Evolutionary conservation across 345 rosid genomes (phyloP).

Genomic region (Populus simonii): DNA sequence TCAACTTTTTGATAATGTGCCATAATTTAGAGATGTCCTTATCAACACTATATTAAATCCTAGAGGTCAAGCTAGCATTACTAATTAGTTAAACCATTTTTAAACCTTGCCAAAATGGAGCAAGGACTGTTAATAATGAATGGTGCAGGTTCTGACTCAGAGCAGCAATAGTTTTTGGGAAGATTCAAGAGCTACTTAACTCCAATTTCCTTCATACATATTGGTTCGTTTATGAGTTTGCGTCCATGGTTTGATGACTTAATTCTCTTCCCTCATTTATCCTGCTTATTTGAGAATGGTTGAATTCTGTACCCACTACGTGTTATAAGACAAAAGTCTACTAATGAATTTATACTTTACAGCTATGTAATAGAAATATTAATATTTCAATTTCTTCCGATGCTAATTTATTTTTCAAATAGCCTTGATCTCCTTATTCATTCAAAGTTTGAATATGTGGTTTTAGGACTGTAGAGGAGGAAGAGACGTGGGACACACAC

Average conservation of each 20-base stretch:
- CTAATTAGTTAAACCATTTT: background rate
- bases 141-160: background rate
- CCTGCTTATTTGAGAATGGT: background rate
- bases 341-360: background rate
- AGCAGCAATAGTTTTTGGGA: background rate
- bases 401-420: background rate
- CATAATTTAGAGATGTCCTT: background rate
- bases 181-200: background rate
- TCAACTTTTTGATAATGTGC: background rate
- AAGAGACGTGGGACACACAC: constrained; percentile 28
- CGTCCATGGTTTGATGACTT: background rate
- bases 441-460: constrained; percentile 4
- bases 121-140: background rate
- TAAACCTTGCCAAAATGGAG: background rate
- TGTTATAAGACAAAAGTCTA: background rate
- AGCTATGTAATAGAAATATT: background rate
- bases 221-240: background rate
- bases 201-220: background rate
- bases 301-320: background rate
- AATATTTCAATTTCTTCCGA: background rate
- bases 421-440: background rate
- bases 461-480: constrained; percentile 44
- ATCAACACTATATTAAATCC: background rate
- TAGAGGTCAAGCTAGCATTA: background rate
- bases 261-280: background rate